phyloP scores from a whole-genome alignment of 1,284 basidiomycete genomes.

The Chiua sp. region DNA sequence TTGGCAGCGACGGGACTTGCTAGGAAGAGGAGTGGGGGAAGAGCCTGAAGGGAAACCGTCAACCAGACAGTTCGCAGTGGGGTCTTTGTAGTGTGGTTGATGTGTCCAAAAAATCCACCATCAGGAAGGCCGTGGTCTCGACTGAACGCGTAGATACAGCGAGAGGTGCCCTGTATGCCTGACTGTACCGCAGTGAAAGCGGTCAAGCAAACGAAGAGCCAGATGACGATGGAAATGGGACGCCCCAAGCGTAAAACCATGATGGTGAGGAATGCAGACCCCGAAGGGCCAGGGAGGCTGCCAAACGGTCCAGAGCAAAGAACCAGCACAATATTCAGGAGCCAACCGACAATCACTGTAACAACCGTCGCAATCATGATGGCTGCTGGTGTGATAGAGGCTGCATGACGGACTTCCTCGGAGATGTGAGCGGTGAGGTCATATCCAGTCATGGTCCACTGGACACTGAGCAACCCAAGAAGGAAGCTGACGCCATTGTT shows the following conservation, averaged over 20 bases:
- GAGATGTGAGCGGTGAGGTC: constrained; percentile 88
- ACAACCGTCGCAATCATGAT: constrained; percentile 92
- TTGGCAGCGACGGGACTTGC: constrained; percentile 80
- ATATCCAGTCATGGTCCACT: constrained; percentile 89
- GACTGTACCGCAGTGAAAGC: constrained; percentile 87
- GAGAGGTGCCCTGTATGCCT: constrained; percentile 84
- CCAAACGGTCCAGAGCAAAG: constrained; percentile 80
- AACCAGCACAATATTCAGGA: constrained; percentile 82
- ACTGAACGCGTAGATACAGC: constrained; percentile 90
- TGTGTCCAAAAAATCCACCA: constrained; percentile 76
- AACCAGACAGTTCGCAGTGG: constrained; percentile 87
- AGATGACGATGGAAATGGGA: constrained; percentile 72
- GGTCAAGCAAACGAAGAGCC: constrained; percentile 78
- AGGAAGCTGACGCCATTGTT: constrained; percentile 85
- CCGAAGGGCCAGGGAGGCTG: constrained; percentile 66
- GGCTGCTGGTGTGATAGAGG: constrained; percentile 80
- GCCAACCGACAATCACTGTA: constrained; percentile 84
- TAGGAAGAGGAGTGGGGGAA: constrained; percentile 80
- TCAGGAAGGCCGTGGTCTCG: constrained; percentile 87
- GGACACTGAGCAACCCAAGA: constrained; percentile 88
- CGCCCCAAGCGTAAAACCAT: constrained; percentile 78
- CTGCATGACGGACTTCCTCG: constrained; percentile 89
- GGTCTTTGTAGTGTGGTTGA: constrained; percentile 69
- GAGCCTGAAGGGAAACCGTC: constrained; percentile 68
- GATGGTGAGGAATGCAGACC: constrained; percentile 60